These are phyloP conservation scores for Davidsoniella neocaledoniae DNA, from an alignment of 2,329 filamentous ascomycete genomes.

Conservation along the genomic window DNA sequence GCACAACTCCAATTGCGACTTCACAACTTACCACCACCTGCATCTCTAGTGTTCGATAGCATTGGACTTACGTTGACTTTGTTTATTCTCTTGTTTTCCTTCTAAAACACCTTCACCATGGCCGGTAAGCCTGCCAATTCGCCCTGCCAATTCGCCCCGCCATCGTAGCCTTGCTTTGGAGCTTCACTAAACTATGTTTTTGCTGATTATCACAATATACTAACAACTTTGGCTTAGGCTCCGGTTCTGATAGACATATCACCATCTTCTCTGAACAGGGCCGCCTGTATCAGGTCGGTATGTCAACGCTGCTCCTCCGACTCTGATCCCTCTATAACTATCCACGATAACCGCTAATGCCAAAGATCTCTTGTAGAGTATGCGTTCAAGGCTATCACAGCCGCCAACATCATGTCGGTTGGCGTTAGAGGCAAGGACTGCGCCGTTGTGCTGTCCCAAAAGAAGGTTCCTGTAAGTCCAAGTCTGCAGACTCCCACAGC, in stretches of 20 bases:
- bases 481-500: neutral
- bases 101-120: constrained; percentile 9
- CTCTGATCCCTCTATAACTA: neutral
- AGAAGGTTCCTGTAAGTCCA: constrained; percentile 86
- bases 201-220: constrained; percentile 10
- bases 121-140: constrained; percentile 8
- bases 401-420: constrained; percentile 96
- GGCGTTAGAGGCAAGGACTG: constrained; percentile 93
- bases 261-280: constrained; percentile 99
- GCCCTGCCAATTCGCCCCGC: constrained; percentile 7
- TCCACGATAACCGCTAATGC: neutral
- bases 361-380: constrained; percentile 50
- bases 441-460: constrained; percentile 92
- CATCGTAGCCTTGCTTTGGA: constrained; percentile 1
- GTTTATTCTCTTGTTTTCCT: neutral
- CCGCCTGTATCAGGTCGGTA: constrained; percentile 98
- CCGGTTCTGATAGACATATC: constrained; percentile 95
- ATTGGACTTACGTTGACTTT: neutral
- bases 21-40: neutral
- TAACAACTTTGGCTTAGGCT: constrained; percentile 15
- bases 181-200: neutral
- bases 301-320: constrained; percentile 24
- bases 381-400: constrained; percentile 99
- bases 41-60: neutral
- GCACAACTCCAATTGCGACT: neutral